Conservation (phyloP, 1,139 yeast genomes). For the Geotrichum fermentans region DNA sequence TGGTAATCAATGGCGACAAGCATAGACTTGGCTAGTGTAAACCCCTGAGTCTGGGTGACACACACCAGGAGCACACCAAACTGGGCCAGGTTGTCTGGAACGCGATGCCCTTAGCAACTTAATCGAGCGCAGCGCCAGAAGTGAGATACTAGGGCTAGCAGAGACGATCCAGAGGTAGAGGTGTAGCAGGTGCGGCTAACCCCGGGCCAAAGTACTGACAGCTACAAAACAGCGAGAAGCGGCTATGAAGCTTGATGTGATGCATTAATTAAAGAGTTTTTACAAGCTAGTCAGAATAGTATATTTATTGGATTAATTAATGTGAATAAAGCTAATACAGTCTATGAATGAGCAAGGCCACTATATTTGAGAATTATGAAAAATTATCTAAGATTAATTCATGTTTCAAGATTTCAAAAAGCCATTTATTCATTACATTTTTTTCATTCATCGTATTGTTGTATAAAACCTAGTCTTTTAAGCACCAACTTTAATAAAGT, state of each 20-base stretch:
- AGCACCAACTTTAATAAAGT: slow-evolving; percentile 17
- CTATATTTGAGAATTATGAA: too few relatives aligned
- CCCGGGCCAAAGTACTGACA: neutral
- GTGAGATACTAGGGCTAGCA: slow-evolving; percentile 1
- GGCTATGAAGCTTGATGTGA: neutral
- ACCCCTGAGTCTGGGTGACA: slow-evolving; percentile 46
- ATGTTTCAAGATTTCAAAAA: too few relatives aligned
- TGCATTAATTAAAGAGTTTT: too few relatives aligned
- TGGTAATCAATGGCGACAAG: slow-evolving; percentile 47
- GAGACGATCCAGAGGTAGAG: neutral
- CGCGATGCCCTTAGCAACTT: slow-evolving; percentile 49
- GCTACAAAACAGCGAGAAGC: neutral
- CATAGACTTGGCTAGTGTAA: slow-evolving; percentile 65
- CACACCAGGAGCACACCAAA: slow-evolving; percentile 32
- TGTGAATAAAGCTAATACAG: too few relatives aligned
- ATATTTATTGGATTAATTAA: too few relatives aligned
- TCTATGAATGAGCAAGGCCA: too few relatives aligned
- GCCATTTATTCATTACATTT: too few relatives aligned
- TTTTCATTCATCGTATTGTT: too few relatives aligned
- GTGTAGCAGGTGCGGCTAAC: neutral
- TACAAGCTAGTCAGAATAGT: too few relatives aligned
- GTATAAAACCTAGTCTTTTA: too few relatives aligned
- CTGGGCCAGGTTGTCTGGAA: slow-evolving; percentile 53
- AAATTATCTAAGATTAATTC: too few relatives aligned
- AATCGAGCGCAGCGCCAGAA: slow-evolving; percentile 9